Base-by-base conservation (phyloP, 2,329 filamentous ascomycete genomes). In the Triangularia setosa region DNA sequence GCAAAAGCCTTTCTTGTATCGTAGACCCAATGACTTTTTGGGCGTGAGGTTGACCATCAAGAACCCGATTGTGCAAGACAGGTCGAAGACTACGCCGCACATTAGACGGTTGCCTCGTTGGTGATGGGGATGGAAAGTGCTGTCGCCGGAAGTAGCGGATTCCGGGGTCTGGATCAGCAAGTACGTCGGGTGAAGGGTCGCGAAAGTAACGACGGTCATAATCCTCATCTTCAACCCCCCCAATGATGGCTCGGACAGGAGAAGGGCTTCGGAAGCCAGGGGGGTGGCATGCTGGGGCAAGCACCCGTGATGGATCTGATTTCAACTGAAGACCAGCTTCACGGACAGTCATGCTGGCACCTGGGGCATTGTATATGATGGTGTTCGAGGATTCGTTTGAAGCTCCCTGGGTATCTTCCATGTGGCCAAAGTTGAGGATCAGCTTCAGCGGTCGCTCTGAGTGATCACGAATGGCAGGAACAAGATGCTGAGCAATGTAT, bases 341-440 rank as follows among this genome's bases (percentile, higher is more conserved):
- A 16, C 21, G 40, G 27, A 59, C 4, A n/a, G 18, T 18, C 12
- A 23, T 33, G 27, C 30, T 40, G 4, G 27, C 55, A 2, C 25
- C 55, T 18, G 55, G 25, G 9, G 25, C 28, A 33, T 58, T 58
- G 55, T 58, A 28, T 16, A 30, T 33, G 18, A 33, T 58, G 24
- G 55, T 23, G 27, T n/a, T 58, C 5, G 33, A 16, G 40, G 23
- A 30, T 48, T 33, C 55, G 7, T 25, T 23, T 21, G 11, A n/a
- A 64, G 24, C 52, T 24, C 16, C 23, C 25, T 16, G 23, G 4
- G 21, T 16, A 5, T 27, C 7, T 14, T 25, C 33, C 54, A 68
- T 59, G 33, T 58, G 60, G 16, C 63, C 65, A 33, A 66, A 67
- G 61, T 69, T 68, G 58, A 69, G 63, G 28, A 68, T 60, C 24